Percentiles rank a stretch among this genome's conserved stretches.
These are phyloP conservation scores for Alternaria brassicae DNA, from an alignment of 2,329 filamentous ascomycete species.

Conservation along the genomic window DNA sequence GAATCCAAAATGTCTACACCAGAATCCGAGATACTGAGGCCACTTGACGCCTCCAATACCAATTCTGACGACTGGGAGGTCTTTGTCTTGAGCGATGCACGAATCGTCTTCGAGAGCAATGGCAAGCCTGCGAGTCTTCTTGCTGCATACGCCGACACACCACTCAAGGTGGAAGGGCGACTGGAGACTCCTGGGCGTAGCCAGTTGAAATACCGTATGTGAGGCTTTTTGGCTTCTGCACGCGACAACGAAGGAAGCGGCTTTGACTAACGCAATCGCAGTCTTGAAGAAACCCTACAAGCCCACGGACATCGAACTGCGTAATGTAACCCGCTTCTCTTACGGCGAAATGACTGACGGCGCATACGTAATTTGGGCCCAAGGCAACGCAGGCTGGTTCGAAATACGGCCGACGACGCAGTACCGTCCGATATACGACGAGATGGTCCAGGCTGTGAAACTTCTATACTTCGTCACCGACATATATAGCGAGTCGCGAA, in stretches of 20 bases:
- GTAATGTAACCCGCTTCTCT: conserved; percentile 56
- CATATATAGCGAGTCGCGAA: conserved; percentile 58
- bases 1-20: conserved; percentile 33
- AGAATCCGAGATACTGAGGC: conserved; percentile 51
- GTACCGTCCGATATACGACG: conserved; percentile 64
- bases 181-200: conserved; percentile 53
- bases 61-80: conserved; percentile 64
- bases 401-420: conserved; percentile 66
- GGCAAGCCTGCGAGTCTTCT: conserved; percentile 64
- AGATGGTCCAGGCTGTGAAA: conserved; percentile 68
- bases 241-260: background rate
- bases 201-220: conserved; percentile 43
- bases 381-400: conserved; percentile 71
- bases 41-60: conserved; percentile 49
- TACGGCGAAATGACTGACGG: conserved; percentile 63
- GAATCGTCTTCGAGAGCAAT: conserved; percentile 65
- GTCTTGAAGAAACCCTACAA: conserved; percentile 45
- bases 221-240: background rate
- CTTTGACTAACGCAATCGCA: conserved; percentile 25
- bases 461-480: conserved; percentile 70
- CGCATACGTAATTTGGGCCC: conserved; percentile 69
- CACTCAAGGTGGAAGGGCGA: conserved; percentile 67
- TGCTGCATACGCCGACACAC: conserved; percentile 65
- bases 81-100: conserved; percentile 67
- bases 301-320: conserved; percentile 60